Evolutionary conservation across 1,139 yeast species (phyloP), one percentile per base, ranked within the genome.

Genomic region (Spathaspora sp.): DNA sequence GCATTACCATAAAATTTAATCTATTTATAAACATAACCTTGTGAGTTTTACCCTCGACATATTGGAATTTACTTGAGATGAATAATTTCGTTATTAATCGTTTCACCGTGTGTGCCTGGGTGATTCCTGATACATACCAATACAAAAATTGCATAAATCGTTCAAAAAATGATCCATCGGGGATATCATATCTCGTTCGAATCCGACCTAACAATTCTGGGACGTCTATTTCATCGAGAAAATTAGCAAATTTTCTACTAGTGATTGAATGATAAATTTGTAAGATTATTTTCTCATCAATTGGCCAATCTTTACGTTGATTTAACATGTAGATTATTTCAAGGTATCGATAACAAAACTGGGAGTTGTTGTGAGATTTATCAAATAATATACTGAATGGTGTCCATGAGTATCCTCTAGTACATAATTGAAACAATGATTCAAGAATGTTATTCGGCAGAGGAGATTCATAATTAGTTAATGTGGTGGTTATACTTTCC

Each of bases 1-100:
- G 56, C 17, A 74, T 49, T 7, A 69, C 51, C 3, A 72, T 57
- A 41, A 72, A 67, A 49, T 74, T 74, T 36, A 72, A 53, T 41
- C 79, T 53, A 50, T 74, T 74, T 20, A 64, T 52, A 47, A 67
- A 73, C 61, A 70, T 72, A 4, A 60, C 60, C 39, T 55, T 65
- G 42, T 65, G 64, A 5, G 54, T 56, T 34, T 56, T 58, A 15
- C 57, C 63, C 18, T 59, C 55, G 26, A 56, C 58, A 43, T 70
- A 72, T 3, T 57, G 63, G 43, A 57, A 71, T 41, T 63, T 68
- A 46, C 76, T 71, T 2, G 77, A 70, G 0, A 72, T 65, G 31
- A 72, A 61, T 25, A 74, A 50, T 47, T 74, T 74, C 4, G 72
- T 68, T 0, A 69, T 61, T 16, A 74, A 55, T 43, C 68, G 58